Evolutionary conservation across 345 rosid genomes (phyloP), one percentile per base, ranked within the genome.

Genomic region (Cardamine occulta): DNA sequence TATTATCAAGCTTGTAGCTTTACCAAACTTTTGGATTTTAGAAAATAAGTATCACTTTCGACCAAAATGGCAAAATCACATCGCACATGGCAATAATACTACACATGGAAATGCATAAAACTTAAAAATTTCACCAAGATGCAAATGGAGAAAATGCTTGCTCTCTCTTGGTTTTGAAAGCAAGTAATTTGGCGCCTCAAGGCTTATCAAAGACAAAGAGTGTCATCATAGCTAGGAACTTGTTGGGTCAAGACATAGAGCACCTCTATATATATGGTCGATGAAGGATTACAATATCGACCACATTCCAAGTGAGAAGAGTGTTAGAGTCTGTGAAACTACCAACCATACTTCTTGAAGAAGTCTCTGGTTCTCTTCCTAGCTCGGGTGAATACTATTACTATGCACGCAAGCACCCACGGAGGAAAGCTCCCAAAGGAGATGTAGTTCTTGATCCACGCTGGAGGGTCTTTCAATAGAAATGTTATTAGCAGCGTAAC

Each of bases 341-440:
- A 66, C 74, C 79, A 73, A 21, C 96, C 88, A 52, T 60, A 76
- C 80, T 82, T 89, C 77, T 75, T 85, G 51, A 92, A 82, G 58
- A 86, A 82, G 80, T 89, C 82, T 80, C 74, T 81, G 14, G 97
- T 90, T 84, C 99, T 84, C 91, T 92, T 95, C 86, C 96, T 90
- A 81, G 85, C 90, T 32, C 97, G 96, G n/a, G 90, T 88, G 73
- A 95, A 92, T 63, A 89, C 97, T 17, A 95, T 87, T 6, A 95
- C 91, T 6, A 86, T 62, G 72, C 91, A 92, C 15, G 99, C 99
- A 4, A 95, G 86, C 70, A 95, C 69, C 98, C 99, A 92, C 7
- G 99, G 97, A 51, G 95, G 93, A 74, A 87, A 88, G 82, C 77
- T 84, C 32, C 86, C 88, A 4, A 78, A 76, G 11, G 82, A 75